Percentiles rank a stretch among this genome's conserved stretches.
Conservation (phyloP, 306 rosid genomes). For the Ochetophila trinervis region DNA sequence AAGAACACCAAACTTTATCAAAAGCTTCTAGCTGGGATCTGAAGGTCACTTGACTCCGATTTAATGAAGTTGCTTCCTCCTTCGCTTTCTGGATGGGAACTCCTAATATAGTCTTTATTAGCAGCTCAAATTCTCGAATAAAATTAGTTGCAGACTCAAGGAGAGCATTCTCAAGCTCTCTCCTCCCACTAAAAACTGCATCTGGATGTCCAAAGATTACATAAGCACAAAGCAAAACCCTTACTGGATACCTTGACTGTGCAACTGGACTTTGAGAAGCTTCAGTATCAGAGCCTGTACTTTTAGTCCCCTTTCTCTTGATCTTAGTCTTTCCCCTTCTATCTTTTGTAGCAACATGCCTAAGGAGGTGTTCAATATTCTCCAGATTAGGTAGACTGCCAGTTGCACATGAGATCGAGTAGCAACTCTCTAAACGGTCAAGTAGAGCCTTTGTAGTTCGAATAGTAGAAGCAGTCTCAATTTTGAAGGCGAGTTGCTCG, state of each 20-base stretch:
- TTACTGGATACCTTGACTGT: slow-evolving; percentile 73
- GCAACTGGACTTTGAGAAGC: slow-evolving; percentile 32
- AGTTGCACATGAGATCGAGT: slow-evolving; percentile 46
- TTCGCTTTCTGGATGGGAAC: slow-evolving; percentile 56
- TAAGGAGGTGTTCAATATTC: slow-evolving; percentile 86
- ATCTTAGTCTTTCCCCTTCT: slow-evolving; percentile 37
- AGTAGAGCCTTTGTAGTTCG: slow-evolving; percentile 68
- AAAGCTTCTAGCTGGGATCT: slow-evolving; percentile 80
- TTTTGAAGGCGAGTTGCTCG: slow-evolving; percentile 76
- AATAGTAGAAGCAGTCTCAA: slow-evolving; percentile 70
- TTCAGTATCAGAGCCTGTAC: slow-evolving; percentile 9
- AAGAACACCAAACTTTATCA: slow-evolving; percentile 94
- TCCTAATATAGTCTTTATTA: slow-evolving; percentile 52
- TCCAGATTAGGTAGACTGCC: slow-evolving; percentile 47
- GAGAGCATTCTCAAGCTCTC: slow-evolving; percentile 68
- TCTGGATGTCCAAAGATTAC: slow-evolving; percentile 84
- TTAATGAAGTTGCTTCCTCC: slow-evolving; percentile 42
- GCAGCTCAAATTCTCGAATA: slow-evolving; percentile 61
- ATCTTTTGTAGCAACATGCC: slow-evolving; percentile 64
- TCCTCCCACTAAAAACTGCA: slow-evolving; percentile 76
- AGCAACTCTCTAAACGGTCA: slow-evolving; percentile 71
- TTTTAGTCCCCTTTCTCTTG: neutral
- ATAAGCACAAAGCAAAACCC: slow-evolving; percentile 78
- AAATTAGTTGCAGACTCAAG: slow-evolving; percentile 70
- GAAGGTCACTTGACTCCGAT: slow-evolving; percentile 48